Evolutionary conservation across 164 flowering plant species (phyloP).

Genomic region (Liriodendron chinense): DNA sequence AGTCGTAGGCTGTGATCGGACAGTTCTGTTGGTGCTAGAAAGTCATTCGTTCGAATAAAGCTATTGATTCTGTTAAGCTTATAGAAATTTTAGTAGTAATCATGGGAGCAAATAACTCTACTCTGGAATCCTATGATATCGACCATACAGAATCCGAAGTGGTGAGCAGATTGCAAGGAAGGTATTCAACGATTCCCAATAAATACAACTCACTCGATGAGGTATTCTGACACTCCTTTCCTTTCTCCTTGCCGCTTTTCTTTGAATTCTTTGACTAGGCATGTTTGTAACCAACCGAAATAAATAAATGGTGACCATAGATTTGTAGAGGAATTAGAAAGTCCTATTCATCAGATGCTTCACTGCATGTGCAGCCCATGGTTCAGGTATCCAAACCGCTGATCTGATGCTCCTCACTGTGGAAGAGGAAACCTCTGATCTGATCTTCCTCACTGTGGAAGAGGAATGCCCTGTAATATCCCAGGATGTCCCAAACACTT

Average conservation of each 20-base stretch:
- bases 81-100: background rate
- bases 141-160: background rate
- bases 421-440: too few relatives aligned
- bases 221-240: conserved; percentile 25
- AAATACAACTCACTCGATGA: conserved; percentile 50
- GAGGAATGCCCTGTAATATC: too few relatives aligned
- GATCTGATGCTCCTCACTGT: background rate
- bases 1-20: too few relatives aligned
- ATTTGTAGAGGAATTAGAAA: background rate
- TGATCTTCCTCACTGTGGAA: too few relatives aligned
- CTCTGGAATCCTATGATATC: conserved; percentile 1
- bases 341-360: background rate
- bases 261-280: background rate
- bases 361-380: background rate
- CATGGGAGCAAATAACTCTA: conserved; percentile 15
- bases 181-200: conserved; percentile 62
- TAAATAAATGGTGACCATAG: background rate
- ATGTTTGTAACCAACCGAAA: too few relatives aligned
- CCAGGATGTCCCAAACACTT: too few relatives aligned
- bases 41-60: background rate
- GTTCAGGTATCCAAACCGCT: background rate
- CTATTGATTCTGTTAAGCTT: background rate
- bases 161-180: conserved; percentile 26
- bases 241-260: background rate
- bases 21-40: too few relatives aligned